Conservation (phyloP, 1,139 yeast genomes). For the Geotrichum phurueaensis region DNA sequence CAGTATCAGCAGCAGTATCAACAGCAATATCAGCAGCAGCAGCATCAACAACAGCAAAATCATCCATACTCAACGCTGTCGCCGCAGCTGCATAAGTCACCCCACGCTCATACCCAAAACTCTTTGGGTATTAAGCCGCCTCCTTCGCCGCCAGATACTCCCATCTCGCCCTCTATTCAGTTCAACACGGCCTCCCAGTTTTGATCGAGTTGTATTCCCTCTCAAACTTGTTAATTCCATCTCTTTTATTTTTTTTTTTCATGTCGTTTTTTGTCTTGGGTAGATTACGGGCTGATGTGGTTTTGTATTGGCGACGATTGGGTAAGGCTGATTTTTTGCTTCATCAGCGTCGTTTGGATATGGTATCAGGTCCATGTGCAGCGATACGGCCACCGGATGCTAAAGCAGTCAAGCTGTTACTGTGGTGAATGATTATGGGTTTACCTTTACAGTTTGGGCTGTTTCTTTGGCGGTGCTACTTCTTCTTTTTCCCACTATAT, state of each 20-base stretch:
- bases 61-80: neutral
- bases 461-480: no score
- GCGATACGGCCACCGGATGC: no score
- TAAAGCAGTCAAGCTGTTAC: no score
- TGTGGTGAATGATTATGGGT: no score
- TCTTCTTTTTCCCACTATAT: no score
- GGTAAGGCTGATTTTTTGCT: no score
- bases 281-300: no score
- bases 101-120: neutral
- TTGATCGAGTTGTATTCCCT: neutral
- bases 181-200: neutral
- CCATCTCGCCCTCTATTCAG: neutral
- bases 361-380: no score
- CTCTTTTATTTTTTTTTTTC: neutral
- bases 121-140: neutral
- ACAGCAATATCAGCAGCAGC: conserved; percentile 9
- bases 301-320: no score
- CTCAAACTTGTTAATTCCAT: neutral
- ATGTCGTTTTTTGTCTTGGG: neutral
- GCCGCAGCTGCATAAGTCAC: neutral
- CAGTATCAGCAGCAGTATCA: conserved; percentile 14
- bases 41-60: neutral
- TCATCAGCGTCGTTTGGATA: no score
- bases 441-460: no score
- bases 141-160: neutral